Base-by-base conservation (phyloP, 2,329 filamentous ascomycete species). In the Hirsutella thompsonii region DNA sequence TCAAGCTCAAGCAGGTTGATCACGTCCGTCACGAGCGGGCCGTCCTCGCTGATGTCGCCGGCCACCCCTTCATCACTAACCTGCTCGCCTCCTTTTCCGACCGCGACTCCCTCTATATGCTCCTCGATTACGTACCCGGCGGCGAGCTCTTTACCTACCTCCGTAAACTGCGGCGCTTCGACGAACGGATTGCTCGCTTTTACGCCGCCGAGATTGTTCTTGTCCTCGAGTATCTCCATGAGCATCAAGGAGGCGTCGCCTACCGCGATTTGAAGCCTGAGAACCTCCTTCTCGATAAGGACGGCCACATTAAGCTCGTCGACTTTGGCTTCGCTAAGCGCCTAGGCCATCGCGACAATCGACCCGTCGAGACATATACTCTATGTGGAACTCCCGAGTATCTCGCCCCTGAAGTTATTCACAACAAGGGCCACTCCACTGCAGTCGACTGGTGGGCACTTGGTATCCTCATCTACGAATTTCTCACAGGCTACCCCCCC, bases 371-470 rank as follows among this genome's bases (percentile, higher is more conserved):
- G 62, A 89, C 84, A 5, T 90, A 89, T 53, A 90, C 84, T 3
- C 70, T 90, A 21, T 90, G 84, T 60, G 84, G 84, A 39, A 90
- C 84, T 2, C 84, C 84, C 36, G 84, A 90, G 56, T 90, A 90
- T 58, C 76, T 90, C 36, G 84, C 84, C 2, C 84, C 84, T 5
- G 84, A 90, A 63, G 84, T 90, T 34, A 89, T 90, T 50, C 77
- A 86, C 49, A 88, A 86, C 57, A 87, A 85, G 56, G 84, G 82
- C 11, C 78, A 82, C 54, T 80, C 75, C 3, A 79, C 75, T 2
- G 83, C 84, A 13, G 84, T 90, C 29, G 84, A 90, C 65, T 90
- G 84, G 84, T 90, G 85, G 85, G 84, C 85, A 1, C 69, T 92
- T 49, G 85, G 85, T 20, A 88, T 90, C 49, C 62, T 92, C 42